Percentiles rank a stretch among this genome's conserved stretches.
Evolutionary conservation across 257 asterid species (phyloP).

Genomic region (Fraxinus anomala): DNA sequence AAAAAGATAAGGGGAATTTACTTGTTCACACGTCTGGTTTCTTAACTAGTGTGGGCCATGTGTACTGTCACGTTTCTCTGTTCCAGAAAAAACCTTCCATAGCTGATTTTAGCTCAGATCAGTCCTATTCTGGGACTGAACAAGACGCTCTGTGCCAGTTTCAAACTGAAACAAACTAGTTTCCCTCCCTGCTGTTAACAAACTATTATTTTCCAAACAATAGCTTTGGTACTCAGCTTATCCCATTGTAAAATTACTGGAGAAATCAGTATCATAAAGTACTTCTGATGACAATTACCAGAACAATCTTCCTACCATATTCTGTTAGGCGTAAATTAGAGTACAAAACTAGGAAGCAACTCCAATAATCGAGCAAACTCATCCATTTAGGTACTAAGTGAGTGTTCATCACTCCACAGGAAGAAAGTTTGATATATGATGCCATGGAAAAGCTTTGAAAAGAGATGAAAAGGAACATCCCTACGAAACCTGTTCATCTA

Average conservation of each 20-base stretch:
- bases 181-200: background rate
- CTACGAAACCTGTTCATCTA: background rate
- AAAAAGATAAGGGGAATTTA: background rate
- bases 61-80: background rate
- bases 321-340: background rate
- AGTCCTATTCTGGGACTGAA: background rate
- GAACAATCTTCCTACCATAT: background rate
- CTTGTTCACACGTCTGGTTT: background rate
- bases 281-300: background rate
- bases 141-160: background rate
- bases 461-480: slow-evolving; percentile 1
- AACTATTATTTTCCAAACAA: background rate
- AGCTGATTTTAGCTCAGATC: background rate
- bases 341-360: background rate
- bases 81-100: background rate
- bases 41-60: background rate
- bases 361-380: background rate
- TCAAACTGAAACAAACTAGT: background rate
- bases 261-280: background rate
- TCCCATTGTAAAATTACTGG: background rate
- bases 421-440: background rate
- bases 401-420: background rate
- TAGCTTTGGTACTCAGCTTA: background rate
- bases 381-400: background rate
- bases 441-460: background rate